Percentiles rank a stretch among this genome's conserved stretches.
Conservation (phyloP, 352 stramenopile genomes). For the Globisporangium parvum region DNA sequence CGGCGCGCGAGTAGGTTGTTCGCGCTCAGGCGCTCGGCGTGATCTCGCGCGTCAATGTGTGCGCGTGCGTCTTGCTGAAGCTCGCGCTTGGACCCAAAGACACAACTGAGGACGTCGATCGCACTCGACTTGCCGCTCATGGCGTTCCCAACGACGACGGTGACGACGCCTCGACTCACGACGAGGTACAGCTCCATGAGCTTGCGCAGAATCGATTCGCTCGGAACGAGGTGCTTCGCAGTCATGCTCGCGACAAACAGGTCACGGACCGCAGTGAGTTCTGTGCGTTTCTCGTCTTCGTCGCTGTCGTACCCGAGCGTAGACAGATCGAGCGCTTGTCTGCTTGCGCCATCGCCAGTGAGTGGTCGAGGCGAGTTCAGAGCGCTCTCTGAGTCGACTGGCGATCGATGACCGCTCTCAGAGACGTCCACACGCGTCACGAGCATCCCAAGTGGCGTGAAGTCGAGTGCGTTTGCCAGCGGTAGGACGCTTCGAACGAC, state of each 20-base stretch:
- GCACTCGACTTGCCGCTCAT: constrained; percentile 58
- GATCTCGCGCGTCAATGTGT: background rate
- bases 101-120: constrained; percentile 30
- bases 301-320: constrained; percentile 32
- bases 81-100: constrained; percentile 17
- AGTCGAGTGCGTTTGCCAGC: constrained; percentile 26
- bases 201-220: constrained; percentile 47
- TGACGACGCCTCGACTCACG: constrained; percentile 26
- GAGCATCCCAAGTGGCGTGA: constrained; percentile 21
- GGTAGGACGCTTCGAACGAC: constrained; percentile 33
- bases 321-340: background rate
- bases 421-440: background rate
- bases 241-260: constrained; percentile 22
- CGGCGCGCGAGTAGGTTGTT: constrained; percentile 6
- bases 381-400: too few relatives aligned
- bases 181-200: constrained; percentile 55
- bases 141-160: constrained; percentile 40
- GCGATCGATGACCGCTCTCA: background rate
- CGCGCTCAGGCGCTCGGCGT: too few relatives aligned
- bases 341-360: background rate
- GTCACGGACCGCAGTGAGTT: constrained; percentile 26
- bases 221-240: constrained; percentile 21
- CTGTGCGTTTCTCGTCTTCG: constrained; percentile 25
- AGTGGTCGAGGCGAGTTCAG: background rate
- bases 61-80: background rate